These are phyloP conservation scores for Geosmithia morbida DNA, from an alignment of 2,329 filamentous ascomycete species.

Conservation along the genomic window DNA sequence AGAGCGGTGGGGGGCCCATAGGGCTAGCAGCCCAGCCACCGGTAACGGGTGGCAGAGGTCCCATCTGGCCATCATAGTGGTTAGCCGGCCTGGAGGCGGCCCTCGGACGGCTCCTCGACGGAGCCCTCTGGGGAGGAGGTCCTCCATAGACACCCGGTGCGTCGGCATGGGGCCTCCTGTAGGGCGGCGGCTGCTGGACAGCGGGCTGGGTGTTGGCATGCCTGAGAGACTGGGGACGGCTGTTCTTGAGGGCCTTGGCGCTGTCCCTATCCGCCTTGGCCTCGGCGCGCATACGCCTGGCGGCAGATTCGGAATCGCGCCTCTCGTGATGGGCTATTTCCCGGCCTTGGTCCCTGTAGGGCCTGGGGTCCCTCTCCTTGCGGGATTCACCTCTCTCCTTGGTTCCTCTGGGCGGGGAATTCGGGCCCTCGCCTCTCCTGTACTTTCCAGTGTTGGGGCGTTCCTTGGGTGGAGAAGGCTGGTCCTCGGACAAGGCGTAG, in stretches of 20 bases:
- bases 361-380: constrained; percentile 8
- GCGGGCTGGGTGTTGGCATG: constrained; percentile 18
- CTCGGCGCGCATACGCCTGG: constrained; percentile 10
- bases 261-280: constrained; percentile 7
- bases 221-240: constrained; percentile 13
- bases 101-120: constrained; percentile 14
- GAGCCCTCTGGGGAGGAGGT: constrained; percentile 15
- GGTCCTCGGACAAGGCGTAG: constrained; percentile 33
- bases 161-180: constrained; percentile 16
- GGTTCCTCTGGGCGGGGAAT: constrained; percentile 25
- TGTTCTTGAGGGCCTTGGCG: constrained; percentile 11
- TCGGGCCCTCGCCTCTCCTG: constrained; percentile 23
- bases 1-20: constrained; percentile 4
- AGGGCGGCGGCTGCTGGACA: constrained; percentile 11
- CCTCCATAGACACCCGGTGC: constrained; percentile 20
- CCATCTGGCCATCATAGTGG: constrained; percentile 18
- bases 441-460: constrained; percentile 36
- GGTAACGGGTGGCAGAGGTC: constrained; percentile 8
- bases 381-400: constrained; percentile 11
- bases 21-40: background rate
- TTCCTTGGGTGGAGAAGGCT: constrained; percentile 28
- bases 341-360: constrained; percentile 9
- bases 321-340: constrained; percentile 9
- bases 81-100: constrained; percentile 18
- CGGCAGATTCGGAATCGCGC: constrained; percentile 7